phyloP scores from a whole-genome alignment of 306 rosid species.

The Calophaca sinica region DNA sequence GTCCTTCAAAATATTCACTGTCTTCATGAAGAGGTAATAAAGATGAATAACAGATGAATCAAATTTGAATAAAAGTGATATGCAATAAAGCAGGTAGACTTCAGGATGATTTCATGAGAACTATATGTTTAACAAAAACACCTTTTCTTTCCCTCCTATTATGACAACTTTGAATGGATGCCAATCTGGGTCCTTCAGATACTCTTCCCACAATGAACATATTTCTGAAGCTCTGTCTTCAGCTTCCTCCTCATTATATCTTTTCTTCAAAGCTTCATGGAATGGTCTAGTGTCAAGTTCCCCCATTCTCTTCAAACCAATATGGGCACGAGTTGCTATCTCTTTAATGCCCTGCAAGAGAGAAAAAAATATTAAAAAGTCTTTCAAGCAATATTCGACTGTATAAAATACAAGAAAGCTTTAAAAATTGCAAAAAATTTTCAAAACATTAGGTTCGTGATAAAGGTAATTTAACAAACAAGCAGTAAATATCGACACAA shows the following conservation, averaged over 20 bases:
- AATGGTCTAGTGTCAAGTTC: conserved; percentile 87
- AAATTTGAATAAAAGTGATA: conserved; percentile 26
- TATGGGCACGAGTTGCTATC: conserved; percentile 51
- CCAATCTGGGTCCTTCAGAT: conserved; percentile 94
- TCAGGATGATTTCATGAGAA: conserved; percentile 29
- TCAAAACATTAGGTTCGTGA: background rate
- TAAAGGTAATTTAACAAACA: conserved; percentile 34
- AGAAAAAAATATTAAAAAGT: conserved; percentile 30
- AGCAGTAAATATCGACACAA: conserved; percentile 32
- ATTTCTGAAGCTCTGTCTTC: conserved; percentile 82
- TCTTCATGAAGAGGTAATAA: conserved; percentile 20
- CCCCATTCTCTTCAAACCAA: conserved; percentile 93
- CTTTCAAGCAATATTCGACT: conserved; percentile 7
- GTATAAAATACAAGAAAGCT: conserved; percentile 18
- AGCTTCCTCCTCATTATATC: conserved; percentile 79
- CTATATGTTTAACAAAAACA: conserved; percentile 42
- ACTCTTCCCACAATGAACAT: conserved; percentile 94
- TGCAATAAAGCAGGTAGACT: conserved; percentile 23
- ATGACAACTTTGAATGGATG: conserved; percentile 75
- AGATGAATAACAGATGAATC: conserved; percentile 36
- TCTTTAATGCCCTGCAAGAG: conserved; percentile 74
- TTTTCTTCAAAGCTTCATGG: conserved; percentile 75
- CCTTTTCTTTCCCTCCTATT: conserved; percentile 62
- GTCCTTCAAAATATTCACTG: conserved; percentile 34
- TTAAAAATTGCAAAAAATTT: conserved; percentile 10